Evolutionary conservation across 83 land plant species (phyloP), one percentile per base, ranked within the genome.

Genomic region (Larix sibirica): DNA sequence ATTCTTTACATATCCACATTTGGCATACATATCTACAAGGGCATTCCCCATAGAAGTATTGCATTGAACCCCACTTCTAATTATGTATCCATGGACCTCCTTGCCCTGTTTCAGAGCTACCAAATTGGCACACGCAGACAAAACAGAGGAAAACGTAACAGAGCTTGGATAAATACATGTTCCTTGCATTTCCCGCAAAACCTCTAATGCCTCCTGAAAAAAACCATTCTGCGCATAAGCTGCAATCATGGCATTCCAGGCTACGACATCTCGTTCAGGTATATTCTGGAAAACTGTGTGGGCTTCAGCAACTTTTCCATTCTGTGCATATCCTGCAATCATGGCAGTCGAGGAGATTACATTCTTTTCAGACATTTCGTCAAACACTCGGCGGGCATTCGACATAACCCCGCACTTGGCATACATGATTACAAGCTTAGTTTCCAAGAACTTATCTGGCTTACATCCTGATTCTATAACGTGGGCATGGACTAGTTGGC

Each of bases 41-140:
- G 90, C 87, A 87, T 84, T 90, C 12, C 66, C 83, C 12, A 93
- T 87, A 79, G 81, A 84, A 82, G 90, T 71, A 83, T 90, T 68
- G 14, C 50, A 12, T 31, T 79, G 87, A 4, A 82, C 76, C 10
- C 91, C 91, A n/a, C 71, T 47, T 69, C 69, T 87, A 42, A 88
- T 68, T 24, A 85, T 88, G 80, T 83, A 75, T 17, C 80, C 85
- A 85, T 93, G 95, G 56, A 85, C 24, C 42, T 83, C 85, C 64
- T 78, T 78, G 1, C 95, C 95, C 65, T 82, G 44, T 75, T 14
- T 47, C 17, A 33, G 13, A 63, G 16, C 80, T 23, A 54, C 66
- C 5, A 80, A 12, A 0, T 85, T 85, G 2, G 84, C 40, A 54
- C 84, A 84, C 4, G 93, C 93, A 17, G 80, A 44, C 40, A 93